Base-by-base conservation (phyloP, 768 basidiomycete species). In the Gyrodon lividus region DNA sequence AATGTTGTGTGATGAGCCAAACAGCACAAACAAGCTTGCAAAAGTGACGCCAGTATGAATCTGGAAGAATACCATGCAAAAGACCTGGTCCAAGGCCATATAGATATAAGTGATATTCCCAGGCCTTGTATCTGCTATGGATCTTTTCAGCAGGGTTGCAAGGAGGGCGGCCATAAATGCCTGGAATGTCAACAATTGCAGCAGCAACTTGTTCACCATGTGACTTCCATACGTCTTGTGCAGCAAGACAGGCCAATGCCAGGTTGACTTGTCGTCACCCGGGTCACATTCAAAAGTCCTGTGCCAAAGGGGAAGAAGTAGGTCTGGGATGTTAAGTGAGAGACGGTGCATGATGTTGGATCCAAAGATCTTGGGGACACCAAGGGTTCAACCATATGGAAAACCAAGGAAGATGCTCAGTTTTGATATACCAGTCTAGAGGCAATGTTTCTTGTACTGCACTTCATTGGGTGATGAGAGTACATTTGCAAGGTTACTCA, bases 281-380 rank as follows among this genome's bases (percentile, higher is more conserved):
- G 24, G 24, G 7, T 26, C 24, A 26, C 24, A 26, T 26, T 26
- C 24, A 26, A 26, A 26, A 2, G 50, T 58, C 4, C 67, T 67
- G 2, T 59, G 58, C 57, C 64, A 65, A 10, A 66, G 56, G 5
- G 48, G 35, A 22, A 61, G 37, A 20, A 62, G 23, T 2, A 63
- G 57, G 4, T 69, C 63, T 0, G 58, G 46, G 0, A 67, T 5
- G 41, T 71, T 72, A 1, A 69, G 47, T 2, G 48, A 39, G 2
- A 61, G 9, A 0, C 72, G 61, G 54, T 79, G 76, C 76, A 79
- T 79, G 0, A 65, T 12, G 53, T 79, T 75, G 12, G 63, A 58
- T 3, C 62, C 43, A 53, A 76, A 77, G 24, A 62, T 60, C 0
- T 35, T 40, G 2, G 76, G 73, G 7, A 74, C 51, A 0, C 56